Evolutionary conservation across 148 eudicot species (phyloP).

Genomic region (Nepenthes mirabilis): DNA sequence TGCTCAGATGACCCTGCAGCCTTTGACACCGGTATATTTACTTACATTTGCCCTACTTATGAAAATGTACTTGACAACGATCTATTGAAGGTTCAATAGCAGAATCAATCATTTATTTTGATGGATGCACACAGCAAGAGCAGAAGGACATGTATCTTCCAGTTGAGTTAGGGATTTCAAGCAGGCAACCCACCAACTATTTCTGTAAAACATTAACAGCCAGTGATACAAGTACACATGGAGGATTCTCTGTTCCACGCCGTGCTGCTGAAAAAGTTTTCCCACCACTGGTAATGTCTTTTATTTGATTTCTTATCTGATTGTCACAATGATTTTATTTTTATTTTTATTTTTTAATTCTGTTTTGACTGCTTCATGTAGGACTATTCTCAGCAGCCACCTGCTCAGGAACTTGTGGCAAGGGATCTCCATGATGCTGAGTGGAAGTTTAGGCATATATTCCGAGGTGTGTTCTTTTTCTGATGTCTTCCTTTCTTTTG

Average conservation of each 20-base stretch:
- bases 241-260: constrained; percentile 99
- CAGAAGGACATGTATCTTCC: constrained; percentile 93
- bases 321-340: background rate
- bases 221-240: constrained; percentile 98
- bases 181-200: constrained; percentile 95
- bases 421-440: constrained; percentile 98
- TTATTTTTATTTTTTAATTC: constrained; percentile 3
- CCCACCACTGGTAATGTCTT: constrained; percentile 69
- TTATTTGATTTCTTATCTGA: background rate
- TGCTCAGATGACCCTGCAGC: constrained; percentile 97
- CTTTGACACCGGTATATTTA: constrained; percentile 61
- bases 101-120: background rate
- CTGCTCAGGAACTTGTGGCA: constrained; percentile 89
- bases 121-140: constrained; percentile 54
- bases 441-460: constrained; percentile 98
- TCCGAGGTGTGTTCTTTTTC: constrained; percentile 49
- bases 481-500: background rate
- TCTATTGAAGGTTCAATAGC: background rate
- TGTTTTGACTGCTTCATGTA: constrained; percentile 15
- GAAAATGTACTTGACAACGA: background rate
- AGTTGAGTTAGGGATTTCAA: constrained; percentile 84
- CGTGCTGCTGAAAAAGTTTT: constrained; percentile 99
- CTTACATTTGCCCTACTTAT: background rate
- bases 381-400: constrained; percentile 97
- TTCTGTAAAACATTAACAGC: constrained; percentile 98